Base-by-base conservation (phyloP, 148 eudicot genomes). In the Chenopodium quinoa region DNA sequence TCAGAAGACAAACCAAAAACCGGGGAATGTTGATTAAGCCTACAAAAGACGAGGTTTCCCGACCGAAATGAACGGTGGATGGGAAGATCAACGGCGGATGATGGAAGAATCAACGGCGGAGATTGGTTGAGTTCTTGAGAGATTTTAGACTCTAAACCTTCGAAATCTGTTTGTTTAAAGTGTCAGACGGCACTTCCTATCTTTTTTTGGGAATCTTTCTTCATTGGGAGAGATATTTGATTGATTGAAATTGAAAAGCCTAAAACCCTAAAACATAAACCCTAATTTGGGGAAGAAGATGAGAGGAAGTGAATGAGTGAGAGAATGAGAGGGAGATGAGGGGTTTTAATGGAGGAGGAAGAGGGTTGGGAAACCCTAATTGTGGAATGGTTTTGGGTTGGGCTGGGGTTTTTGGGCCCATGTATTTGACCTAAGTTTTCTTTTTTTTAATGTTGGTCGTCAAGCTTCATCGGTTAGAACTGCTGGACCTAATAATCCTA, bases 151-250 rank as follows among this genome's bases (percentile, higher is more conserved):
- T 56, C 22, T 62, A 7, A 0, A 62, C 10, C 66, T 62, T 52
- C 74, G 25, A 9, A 76, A 14, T 19, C 85, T 78, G 89, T 69
- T 81, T 83, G 81, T 83, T 78, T 82, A 16, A 70, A 83, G 93
- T 92, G 95, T 92, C 95, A 92, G 88, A 92, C 95, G 95, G 95
- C 95, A 92, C 95, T 92, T 92, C 95, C 95, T 92, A 92, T 92
- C 88, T 80, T 87, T 81, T 79, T 75, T 67, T 86, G 95, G 95
- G 95, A 85, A 75, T 82, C 86, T 84, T 88, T 90, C 93, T 89
- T 91, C 94, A 91, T 75, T 44, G 91, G 91, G 82, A 11, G 52
- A 9, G 66, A 20, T 10, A 44, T 0, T 20, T 44, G 17, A 16
- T 4, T 27, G 27, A 31, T 6, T n/a, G 37, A 64, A 47, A 46